These are phyloP conservation scores for Dendrobium officinale DNA, from an alignment of 106 monocot genomes.

Conservation along the genomic window DNA sequence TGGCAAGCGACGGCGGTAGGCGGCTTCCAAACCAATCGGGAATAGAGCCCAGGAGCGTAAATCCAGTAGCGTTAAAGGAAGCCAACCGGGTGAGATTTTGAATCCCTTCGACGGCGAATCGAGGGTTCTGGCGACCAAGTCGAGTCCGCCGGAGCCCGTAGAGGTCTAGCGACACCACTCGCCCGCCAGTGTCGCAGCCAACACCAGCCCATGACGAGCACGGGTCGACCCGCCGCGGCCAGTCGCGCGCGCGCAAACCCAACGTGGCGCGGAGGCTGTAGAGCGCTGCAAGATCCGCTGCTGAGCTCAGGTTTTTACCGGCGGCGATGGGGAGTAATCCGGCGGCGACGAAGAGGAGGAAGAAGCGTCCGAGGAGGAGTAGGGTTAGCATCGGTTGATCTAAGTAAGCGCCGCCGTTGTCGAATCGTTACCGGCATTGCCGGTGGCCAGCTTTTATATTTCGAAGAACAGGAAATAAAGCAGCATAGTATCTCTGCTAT, in stretches of 20 bases:
- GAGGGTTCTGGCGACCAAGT: slow-evolving; percentile 45
- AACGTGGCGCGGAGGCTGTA: slow-evolving; percentile 66
- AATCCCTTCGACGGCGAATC: slow-evolving; percentile 74
- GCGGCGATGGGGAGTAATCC: neutral
- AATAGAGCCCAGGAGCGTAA: slow-evolving; percentile 63
- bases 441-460: neutral
- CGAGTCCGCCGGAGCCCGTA: slow-evolving; percentile 67
- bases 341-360: slow-evolving; percentile 1
- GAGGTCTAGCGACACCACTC: slow-evolving; percentile 48
- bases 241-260: slow-evolving; percentile 68
- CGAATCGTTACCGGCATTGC: neutral
- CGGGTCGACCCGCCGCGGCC: slow-evolving; percentile 73
- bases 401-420: neutral
- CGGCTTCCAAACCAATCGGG: slow-evolving; percentile 57
- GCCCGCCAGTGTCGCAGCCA: slow-evolving; percentile 37
- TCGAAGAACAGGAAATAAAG: slow-evolving; percentile 1
- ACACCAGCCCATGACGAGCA: slow-evolving; percentile 74
- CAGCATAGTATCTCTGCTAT: neutral
- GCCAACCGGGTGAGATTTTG: slow-evolving; percentile 53
- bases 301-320: slow-evolving; percentile 14
- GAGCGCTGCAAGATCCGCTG: slow-evolving; percentile 47
- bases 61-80: slow-evolving; percentile 59
- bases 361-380: neutral
- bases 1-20: slow-evolving; percentile 16
- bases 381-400: neutral